phyloP scores from a whole-genome alignment of 345 rosid species.

The Mangifera indica region DNA sequence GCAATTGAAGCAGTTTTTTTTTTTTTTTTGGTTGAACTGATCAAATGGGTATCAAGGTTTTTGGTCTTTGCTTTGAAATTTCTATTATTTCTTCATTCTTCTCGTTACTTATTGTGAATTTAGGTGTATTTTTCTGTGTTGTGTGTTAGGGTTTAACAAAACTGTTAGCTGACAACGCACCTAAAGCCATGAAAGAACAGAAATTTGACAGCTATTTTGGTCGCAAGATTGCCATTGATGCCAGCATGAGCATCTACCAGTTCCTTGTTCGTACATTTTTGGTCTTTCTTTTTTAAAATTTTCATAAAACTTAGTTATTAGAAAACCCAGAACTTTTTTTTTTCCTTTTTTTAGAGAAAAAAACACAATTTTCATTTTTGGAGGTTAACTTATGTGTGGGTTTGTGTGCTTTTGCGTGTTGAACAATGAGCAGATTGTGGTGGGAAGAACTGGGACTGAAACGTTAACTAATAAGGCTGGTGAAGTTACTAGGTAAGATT shows the following conservation, averaged over 20 bases:
- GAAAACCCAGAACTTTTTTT: background rate
- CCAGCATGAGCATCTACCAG: slow-evolving; percentile 99
- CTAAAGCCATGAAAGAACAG: slow-evolving; percentile 85
- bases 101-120: background rate
- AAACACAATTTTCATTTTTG: background rate
- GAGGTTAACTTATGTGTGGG: background rate
- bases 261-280: slow-evolving; percentile 59
- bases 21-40: background rate
- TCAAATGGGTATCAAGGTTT: slow-evolving; percentile 12
- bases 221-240: slow-evolving; percentile 89
- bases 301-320: background rate
- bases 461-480: slow-evolving; percentile 96
- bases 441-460: slow-evolving; percentile 87
- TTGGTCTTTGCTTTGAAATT: background rate
- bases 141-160: slow-evolving; percentile 83
- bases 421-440: slow-evolving; percentile 63
- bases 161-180: slow-evolving; percentile 93
- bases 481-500: slow-evolving; percentile 82
- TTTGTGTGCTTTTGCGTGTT: background rate
- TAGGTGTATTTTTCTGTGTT: background rate
- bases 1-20: background rate
- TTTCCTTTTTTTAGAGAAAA: no score
- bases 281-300: background rate
- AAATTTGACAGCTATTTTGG: slow-evolving; percentile 92
- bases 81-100: background rate